phyloP scores from a whole-genome alignment of 1,284 basidiomycete species.

The Phellopilus nigrolimitatus region DNA sequence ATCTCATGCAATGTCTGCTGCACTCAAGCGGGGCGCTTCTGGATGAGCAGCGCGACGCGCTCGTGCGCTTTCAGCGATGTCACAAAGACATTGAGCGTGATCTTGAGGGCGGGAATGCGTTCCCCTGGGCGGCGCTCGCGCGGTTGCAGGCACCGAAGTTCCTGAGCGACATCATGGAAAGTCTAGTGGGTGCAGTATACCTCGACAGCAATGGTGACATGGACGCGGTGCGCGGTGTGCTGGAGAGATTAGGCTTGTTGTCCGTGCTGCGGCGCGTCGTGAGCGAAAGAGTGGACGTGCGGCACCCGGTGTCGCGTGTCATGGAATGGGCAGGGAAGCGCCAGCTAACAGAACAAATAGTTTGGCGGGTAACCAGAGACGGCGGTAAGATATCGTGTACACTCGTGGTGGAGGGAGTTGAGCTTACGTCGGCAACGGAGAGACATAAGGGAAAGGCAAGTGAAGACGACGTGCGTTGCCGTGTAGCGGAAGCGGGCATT shows the following conservation, averaged over 20 bases:
- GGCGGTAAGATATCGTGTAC: too few species aligned
- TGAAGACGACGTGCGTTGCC: too few species aligned
- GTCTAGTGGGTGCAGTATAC: slow-evolving; percentile 76
- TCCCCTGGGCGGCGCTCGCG: slow-evolving; percentile 67
- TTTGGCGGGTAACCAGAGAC: too few species aligned
- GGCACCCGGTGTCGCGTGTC: slow-evolving; percentile 64
- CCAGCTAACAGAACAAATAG: slow-evolving; percentile 33
- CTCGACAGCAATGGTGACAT: slow-evolving; percentile 69
- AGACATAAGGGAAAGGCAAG: too few species aligned
- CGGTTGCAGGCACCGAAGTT: slow-evolving; percentile 77
- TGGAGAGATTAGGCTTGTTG: slow-evolving; percentile 51
- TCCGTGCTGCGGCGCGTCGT: slow-evolving; percentile 60
- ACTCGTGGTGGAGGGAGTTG: too few species aligned
- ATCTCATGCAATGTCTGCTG: slow-evolving; percentile 61
- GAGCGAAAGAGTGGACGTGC: slow-evolving; percentile 52
- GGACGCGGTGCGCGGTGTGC: slow-evolving; percentile 45
- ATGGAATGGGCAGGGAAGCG: slow-evolving; percentile 52
- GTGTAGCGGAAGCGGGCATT: too few species aligned
- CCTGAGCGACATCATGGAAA: slow-evolving; percentile 75
- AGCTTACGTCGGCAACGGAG: too few species aligned
- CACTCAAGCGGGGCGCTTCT: slow-evolving; percentile 59
- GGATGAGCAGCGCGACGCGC: slow-evolving; percentile 55
- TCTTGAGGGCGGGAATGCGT: slow-evolving; percentile 39
- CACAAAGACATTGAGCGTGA: slow-evolving; percentile 42
- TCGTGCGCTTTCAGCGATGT: slow-evolving; percentile 43